Evolutionary conservation across 768 basidiomycete species (phyloP), one percentile per base, ranked within the genome.

Genomic region (Sistotremastrum suecicum): DNA sequence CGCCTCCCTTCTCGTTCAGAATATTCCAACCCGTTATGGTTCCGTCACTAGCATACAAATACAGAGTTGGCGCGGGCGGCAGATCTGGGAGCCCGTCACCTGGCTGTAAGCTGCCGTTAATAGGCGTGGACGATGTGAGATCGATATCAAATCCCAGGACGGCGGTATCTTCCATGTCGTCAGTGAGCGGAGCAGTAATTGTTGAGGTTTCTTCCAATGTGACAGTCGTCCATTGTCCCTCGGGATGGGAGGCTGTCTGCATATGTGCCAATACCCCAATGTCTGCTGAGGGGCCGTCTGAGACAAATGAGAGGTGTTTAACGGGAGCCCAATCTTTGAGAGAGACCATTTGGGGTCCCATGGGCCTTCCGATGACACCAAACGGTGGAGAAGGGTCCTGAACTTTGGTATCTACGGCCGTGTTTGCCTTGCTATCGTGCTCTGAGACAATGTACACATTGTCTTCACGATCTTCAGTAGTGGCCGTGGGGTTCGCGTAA

Each of bases 11-110:
- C 5, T 66, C 63, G 55, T 80, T 75, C 35, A 83, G 72, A 20
- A 82, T 55, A 56, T 77, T 67, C 83, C 85, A 89, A 3, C 68
- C 85, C 41, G 77, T 71, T 28, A 89, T 45, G 0, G 83, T 83
- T 12, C 85, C 85, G 54, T 89, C 85, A 45, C 78, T 84, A 7
- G 83, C 69, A 59, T 83, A 87, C 3, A 75, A 78, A 57, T 77
- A 86, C 60, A 86, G 62, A 46, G 85, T 66, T 0, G 85, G 85
- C 8, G 68, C 67, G 7, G 72, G 63, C 10, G 51, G 52, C 5
- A 50, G 32, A 29, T 42, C 38, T 7, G 73, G 70, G 2, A 69
- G 49, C 8, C 66, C 65, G 5, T 63, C 54, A 9, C 57, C 58
- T 50, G 71, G 65, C 54, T 7, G 60, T 63, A 7, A 63, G 63